phyloP scores from a whole-genome alignment of 2,329 filamentous ascomycete species.

The Cercospora sp. region DNA sequence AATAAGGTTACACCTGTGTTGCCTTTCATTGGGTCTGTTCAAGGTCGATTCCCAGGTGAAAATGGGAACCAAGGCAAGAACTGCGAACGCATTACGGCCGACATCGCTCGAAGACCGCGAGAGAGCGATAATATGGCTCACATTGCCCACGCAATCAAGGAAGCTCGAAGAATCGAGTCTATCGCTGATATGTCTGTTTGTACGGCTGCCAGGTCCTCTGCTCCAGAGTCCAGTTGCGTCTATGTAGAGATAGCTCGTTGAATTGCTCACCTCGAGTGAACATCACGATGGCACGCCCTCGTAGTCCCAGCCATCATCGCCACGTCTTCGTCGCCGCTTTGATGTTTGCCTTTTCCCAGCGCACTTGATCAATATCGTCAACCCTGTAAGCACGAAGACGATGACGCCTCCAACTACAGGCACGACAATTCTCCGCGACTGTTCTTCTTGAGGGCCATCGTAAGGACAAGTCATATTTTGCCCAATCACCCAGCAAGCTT shows the following conservation, averaged over 20 bases:
- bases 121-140: neutral
- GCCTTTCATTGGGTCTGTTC: neutral
- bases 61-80: neutral
- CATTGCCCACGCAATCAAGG: neutral
- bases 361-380: conserved; percentile 65
- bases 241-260: neutral
- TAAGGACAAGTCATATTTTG: conserved; percentile 62
- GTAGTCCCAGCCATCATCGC: conserved; percentile 61
- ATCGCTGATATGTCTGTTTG: neutral
- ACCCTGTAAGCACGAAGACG: conserved; percentile 59
- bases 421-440: conserved; percentile 56
- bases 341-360: conserved; percentile 59
- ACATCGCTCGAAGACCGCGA: neutral
- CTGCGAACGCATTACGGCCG: neutral
- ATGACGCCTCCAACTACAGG: conserved; percentile 64
- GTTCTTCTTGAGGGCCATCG: conserved; percentile 35
- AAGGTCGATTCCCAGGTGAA: neutral
- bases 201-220: neutral
- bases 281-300: conserved; percentile 60
- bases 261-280: neutral
- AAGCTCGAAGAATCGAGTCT: neutral
- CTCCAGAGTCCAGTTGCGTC: neutral
- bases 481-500: conserved; percentile 62
- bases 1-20: neutral
- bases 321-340: conserved; percentile 48